These are phyloP conservation scores for Beauveria australis DNA, from an alignment of 2,329 filamentous ascomycete genomes.

Conservation along the genomic window DNA sequence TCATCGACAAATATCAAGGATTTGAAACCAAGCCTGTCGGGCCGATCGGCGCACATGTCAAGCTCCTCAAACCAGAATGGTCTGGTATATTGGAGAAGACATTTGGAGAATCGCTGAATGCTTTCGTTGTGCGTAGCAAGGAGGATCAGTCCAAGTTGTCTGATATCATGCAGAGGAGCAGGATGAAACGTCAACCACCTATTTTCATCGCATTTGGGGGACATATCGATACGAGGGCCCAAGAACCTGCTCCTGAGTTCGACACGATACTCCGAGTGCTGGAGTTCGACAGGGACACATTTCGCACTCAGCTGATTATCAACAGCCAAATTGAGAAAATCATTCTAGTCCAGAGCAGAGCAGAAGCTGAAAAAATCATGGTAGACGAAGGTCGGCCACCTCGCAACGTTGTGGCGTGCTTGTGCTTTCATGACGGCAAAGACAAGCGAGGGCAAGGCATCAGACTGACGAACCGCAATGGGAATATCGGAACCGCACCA, in stretches of 20 bases:
- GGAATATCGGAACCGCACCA: slow-evolving; percentile 34
- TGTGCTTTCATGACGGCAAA: slow-evolving; percentile 57
- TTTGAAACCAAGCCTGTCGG: slow-evolving; percentile 72
- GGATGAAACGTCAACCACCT: slow-evolving; percentile 40
- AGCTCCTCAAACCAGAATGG: slow-evolving; percentile 74
- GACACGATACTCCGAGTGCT: slow-evolving; percentile 75
- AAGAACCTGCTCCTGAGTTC: slow-evolving; percentile 66
- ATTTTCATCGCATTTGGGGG: slow-evolving; percentile 31
- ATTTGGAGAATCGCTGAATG: slow-evolving; percentile 60
- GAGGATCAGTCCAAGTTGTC: slow-evolving; percentile 64
- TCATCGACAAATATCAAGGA: slow-evolving; percentile 59
- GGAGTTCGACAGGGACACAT: slow-evolving; percentile 70
- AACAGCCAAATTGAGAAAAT: slow-evolving; percentile 75
- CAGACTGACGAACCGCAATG: slow-evolving; percentile 41
- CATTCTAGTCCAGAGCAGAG: slow-evolving; percentile 62
- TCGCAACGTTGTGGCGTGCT: slow-evolving; percentile 64
- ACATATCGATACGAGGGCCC: slow-evolving; percentile 25
- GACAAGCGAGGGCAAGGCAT: slow-evolving; percentile 47
- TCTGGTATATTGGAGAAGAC: slow-evolving; percentile 70
- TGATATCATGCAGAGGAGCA: slow-evolving; percentile 51
- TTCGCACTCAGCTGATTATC: slow-evolving; percentile 78
- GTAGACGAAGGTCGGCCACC: slow-evolving; percentile 49
- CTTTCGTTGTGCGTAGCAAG: slow-evolving; percentile 75
- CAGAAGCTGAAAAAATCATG: slow-evolving; percentile 62
- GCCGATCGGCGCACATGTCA: slow-evolving; percentile 72